A percentile compares a stretch with the other conserved stretches of the same genome.
phyloP scores from a whole-genome alignment of 2,329 filamentous ascomycete genomes.

The Dendrostoma leiphaemia region DNA sequence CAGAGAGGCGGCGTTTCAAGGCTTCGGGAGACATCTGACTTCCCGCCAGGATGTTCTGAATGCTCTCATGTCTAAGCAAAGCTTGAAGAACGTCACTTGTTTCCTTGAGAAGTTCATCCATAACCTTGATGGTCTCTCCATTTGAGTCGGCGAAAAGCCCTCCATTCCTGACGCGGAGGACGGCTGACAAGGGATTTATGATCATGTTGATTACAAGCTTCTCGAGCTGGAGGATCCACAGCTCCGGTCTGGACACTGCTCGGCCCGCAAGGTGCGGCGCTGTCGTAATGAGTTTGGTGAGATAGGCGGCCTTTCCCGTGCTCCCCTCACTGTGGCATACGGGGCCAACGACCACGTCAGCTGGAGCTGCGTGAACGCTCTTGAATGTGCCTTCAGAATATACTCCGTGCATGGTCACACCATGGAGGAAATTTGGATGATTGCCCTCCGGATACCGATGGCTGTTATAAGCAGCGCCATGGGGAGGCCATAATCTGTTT shows the following conservation, averaged over 20 bases:
- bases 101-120: constrained; percentile 71
- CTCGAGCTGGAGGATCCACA: constrained; percentile 70
- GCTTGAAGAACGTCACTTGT: constrained; percentile 69
- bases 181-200: constrained; percentile 81
- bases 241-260: constrained; percentile 37
- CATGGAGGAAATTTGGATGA: constrained; percentile 69
- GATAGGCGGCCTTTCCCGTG: constrained; percentile 27
- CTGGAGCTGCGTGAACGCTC: constrained; percentile 52
- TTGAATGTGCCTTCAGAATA: constrained; percentile 48
- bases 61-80: constrained; percentile 60
- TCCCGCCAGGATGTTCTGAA: constrained; percentile 34
- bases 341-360: constrained; percentile 45
- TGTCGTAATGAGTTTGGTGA: constrained; percentile 40
- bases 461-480: constrained; percentile 41
- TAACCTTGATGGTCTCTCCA: constrained; percentile 52
- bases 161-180: constrained; percentile 79
- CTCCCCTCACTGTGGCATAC: constrained; percentile 33
- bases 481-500: constrained; percentile 61
- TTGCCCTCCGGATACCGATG: constrained; percentile 35
- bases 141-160: constrained; percentile 61
- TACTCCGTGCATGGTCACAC: constrained; percentile 59
- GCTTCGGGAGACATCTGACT: constrained; percentile 11
- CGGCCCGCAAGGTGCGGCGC: constrained; percentile 43
- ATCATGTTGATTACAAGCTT: constrained; percentile 80
- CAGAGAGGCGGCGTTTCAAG: constrained; percentile 42